These are phyloP conservation scores for Microstegium vimineum DNA, from an alignment of 176 grass and related monocot species.

Conservation along the genomic window DNA sequence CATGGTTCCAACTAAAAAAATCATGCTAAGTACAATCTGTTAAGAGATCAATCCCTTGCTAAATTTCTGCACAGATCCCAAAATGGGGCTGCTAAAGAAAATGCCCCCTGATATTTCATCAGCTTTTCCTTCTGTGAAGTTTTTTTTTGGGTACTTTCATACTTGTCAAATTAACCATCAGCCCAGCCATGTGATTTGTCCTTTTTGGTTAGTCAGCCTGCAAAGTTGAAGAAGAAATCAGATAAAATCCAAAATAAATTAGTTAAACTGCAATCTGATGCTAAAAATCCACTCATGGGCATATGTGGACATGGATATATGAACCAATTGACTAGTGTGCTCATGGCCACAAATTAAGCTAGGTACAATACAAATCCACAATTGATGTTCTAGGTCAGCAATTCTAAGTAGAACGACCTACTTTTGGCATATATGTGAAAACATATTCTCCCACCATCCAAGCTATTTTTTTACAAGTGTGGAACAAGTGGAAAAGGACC, in stretches of 20 bases:
- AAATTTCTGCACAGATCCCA: neutral
- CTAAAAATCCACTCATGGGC: neutral
- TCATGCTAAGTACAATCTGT: constrained; percentile 22
- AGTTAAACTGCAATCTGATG: neutral
- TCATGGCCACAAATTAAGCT: constrained; percentile 31
- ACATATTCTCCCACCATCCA: neutral
- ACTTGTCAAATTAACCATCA: constrained; percentile 15
- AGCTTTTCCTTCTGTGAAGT: neutral
- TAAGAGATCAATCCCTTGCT: neutral
- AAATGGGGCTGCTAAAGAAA: neutral
- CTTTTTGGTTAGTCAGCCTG: constrained; percentile 33
- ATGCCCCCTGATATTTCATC: neutral
- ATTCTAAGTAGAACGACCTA: constrained; percentile 11
- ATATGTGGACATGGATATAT: constrained; percentile 22
- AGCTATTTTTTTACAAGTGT: neutral
- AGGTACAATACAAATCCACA: constrained; percentile 7
- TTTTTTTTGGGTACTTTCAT: neutral
- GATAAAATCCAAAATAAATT: neutral
- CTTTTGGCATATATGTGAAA: constrained; percentile 3
- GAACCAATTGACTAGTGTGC: constrained; percentile 6
- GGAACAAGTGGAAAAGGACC: neutral
- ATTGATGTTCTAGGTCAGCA: constrained; percentile 18
- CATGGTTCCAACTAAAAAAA: neutral
- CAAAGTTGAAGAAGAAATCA: constrained; percentile 1
- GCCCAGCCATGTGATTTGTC: constrained; percentile 9